Evolutionary conservation across 768 basidiomycete genomes (phyloP).

Genomic region (Amanita exitialis): DNA sequence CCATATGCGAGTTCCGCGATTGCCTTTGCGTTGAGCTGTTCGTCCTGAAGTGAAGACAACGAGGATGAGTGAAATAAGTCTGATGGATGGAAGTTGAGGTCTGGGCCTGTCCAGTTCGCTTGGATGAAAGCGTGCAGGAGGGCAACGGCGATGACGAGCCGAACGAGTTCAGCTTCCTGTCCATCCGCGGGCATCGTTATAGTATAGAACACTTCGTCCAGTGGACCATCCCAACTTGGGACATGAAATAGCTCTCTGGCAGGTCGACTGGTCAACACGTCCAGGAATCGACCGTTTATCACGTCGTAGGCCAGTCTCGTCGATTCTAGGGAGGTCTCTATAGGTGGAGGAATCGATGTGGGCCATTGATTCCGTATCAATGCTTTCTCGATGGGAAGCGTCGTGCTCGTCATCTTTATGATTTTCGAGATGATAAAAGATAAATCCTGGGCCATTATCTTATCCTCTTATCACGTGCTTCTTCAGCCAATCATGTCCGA

Average conservation of each 20-base stretch:
- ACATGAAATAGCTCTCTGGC: conserved; percentile 30
- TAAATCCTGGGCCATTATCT: not conserved
- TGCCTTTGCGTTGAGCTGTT: conserved; percentile 52
- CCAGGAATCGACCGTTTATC: conserved; percentile 49
- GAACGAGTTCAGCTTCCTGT: conserved; percentile 33
- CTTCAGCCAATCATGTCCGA: conserved; percentile 7
- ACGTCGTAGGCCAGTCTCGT: conserved; percentile 41
- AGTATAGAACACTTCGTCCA: not conserved
- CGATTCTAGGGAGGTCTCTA: conserved; percentile 8
- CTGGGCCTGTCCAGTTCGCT: conserved; percentile 93
- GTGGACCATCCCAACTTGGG: not conserved
- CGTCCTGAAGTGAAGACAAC: conserved; percentile 25
- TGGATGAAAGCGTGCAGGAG: conserved; percentile 88
- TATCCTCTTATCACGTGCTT: not conserved
- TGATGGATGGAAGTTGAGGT: conserved; percentile 49
- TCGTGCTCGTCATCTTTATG: not conserved
- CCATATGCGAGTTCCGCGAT: conserved; percentile 69
- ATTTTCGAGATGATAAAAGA: not conserved
- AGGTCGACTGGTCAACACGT: conserved; percentile 35
- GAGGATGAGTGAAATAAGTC: conserved; percentile 22
- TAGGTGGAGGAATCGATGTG: conserved; percentile 12
- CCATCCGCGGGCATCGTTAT: not conserved
- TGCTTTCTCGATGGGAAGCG: conserved; percentile 35
- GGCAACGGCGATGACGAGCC: conserved; percentile 62
- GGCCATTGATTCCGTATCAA: conserved; percentile 45